Evolutionary conservation across 345 rosid species (phyloP).

Genomic region (Clausena lansium): DNA sequence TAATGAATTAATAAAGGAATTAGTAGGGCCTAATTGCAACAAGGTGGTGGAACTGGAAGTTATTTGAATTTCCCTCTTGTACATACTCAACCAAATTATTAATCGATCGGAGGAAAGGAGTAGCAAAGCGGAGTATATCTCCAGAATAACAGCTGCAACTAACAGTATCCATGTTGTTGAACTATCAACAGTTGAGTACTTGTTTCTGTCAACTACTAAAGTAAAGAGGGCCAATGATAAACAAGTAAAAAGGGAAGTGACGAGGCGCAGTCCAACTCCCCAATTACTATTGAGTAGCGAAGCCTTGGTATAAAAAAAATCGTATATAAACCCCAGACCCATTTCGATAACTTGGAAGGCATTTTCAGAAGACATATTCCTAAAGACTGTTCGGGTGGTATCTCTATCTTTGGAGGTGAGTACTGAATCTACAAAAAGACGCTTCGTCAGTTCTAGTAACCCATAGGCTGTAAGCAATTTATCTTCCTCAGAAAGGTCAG

Average conservation of each 20-base stretch:
- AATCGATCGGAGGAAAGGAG: slow-evolving; percentile 4
- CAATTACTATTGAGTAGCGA: slow-evolving; percentile 4
- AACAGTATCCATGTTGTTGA: slow-evolving; percentile 34
- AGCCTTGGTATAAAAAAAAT: slow-evolving; percentile 37
- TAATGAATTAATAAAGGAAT: too few species aligned
- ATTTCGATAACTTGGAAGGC: slow-evolving; percentile 39
- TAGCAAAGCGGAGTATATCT: slow-evolving; percentile 10
- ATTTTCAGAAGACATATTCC: background rate
- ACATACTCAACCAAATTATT: slow-evolving; percentile 1
- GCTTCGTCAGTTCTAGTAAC: slow-evolving; percentile 20
- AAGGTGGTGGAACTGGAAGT: too few species aligned
- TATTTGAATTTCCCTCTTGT: background rate
- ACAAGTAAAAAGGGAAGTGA: background rate
- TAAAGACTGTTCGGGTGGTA: background rate
- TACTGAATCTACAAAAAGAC: slow-evolving; percentile 12
- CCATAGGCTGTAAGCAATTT: slow-evolving; percentile 23
- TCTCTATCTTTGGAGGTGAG: background rate
- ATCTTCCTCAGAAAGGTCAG: background rate
- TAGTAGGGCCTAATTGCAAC: too few species aligned
- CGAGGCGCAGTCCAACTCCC: slow-evolving; percentile 21
- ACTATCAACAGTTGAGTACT: slow-evolving; percentile 15
- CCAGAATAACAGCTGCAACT: slow-evolving; percentile 30
- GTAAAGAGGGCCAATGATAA: slow-evolving; percentile 16
- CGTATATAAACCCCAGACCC: slow-evolving; percentile 44
- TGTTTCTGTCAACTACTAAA: background rate